These are phyloP conservation scores for Coniosporium apollinis DNA, from an alignment of 495 filamentous ascomycete species.

Conservation along the genomic window DNA sequence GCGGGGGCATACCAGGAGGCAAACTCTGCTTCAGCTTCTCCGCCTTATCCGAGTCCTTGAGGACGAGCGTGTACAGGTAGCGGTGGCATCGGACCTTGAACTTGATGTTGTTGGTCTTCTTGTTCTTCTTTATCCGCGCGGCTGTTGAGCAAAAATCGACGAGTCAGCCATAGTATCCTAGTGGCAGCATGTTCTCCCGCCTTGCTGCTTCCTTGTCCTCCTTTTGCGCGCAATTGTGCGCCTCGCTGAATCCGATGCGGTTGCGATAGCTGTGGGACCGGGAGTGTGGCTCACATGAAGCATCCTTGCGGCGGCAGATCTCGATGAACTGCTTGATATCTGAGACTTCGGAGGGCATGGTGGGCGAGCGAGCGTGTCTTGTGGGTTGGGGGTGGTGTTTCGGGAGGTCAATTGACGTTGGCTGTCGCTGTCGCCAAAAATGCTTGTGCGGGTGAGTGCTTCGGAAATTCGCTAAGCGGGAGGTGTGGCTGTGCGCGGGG, in stretches of 20 bases:
- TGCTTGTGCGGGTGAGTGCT: no score
- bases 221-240: not conserved
- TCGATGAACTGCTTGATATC: constrained; percentile 99
- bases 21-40: constrained; percentile 99
- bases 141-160: constrained; percentile 32
- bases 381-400: no score
- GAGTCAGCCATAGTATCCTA: constrained; percentile 2
- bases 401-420: no score
- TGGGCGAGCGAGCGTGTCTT: no score
- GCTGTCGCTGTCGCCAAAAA: no score
- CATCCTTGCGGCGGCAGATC: constrained; percentile 98
- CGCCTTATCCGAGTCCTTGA: constrained; percentile 94
- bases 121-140: constrained; percentile 94
- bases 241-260: not conserved
- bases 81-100: constrained; percentile 99
- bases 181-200: not conserved
- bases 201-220: not conserved
- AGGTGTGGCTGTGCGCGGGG: no score
- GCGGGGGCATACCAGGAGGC: constrained; percentile 79
- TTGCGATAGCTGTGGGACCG: not conserved
- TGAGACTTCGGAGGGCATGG: constrained; percentile 92
- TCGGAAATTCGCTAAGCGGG: no score
- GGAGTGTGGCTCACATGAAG: constrained; percentile 48
- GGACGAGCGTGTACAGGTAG: constrained; percentile 89
- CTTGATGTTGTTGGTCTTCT: constrained; percentile 76